Evolutionary conservation across 768 basidiomycete genomes (phyloP), one percentile per base, ranked within the genome.

Genomic region (Xerocomellus intermedius): DNA sequence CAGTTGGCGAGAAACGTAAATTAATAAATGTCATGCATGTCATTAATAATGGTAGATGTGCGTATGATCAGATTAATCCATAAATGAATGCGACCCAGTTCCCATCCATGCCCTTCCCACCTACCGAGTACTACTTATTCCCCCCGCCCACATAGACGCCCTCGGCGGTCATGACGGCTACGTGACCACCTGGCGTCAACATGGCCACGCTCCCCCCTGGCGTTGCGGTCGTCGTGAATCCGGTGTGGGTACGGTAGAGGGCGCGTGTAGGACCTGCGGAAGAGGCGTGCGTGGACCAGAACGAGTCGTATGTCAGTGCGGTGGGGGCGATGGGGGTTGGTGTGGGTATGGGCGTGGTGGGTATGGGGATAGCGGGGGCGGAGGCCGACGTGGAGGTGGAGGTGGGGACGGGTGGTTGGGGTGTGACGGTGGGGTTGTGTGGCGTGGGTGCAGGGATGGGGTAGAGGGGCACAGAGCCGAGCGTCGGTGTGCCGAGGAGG

Each of bases 271-370:
- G 32, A 8, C 67, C 65, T 2, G 63, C 17, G 4, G 68, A 60
- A 0, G 71, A 65, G 19, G 79, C 69, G 55, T 83, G 81, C 8
- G 80, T 75, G 2, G 83, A 82, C 84, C 82, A 85, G 61, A 84
- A 85, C 0, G 81, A 81, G 62, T 84, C 84, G 59, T 85, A 85
- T 3, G 83, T 82, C 42, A 83, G 69, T 12, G 75, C 65, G 8
- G 50, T 8, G 10, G 73, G 66, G n/a, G 56, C 39, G 57, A 59
- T 56, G 4, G 61, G 33, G 13, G 48, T 8, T 5, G 43, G n/a
- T 3, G 52, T 38, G 9, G 59, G 42, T 35, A 49, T 50, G 0
- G 60, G 49, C 4, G 55, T n/a, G 21, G 56, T 24, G 30, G 56
- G 22, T 39, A 58, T 8, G 10, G 60, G 45, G 5, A 42, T 28